Percentiles rank a stretch among this genome's conserved stretches.
phyloP scores from a whole-genome alignment of 1,284 basidiomycete species.

The Pholiota adiposa region DNA sequence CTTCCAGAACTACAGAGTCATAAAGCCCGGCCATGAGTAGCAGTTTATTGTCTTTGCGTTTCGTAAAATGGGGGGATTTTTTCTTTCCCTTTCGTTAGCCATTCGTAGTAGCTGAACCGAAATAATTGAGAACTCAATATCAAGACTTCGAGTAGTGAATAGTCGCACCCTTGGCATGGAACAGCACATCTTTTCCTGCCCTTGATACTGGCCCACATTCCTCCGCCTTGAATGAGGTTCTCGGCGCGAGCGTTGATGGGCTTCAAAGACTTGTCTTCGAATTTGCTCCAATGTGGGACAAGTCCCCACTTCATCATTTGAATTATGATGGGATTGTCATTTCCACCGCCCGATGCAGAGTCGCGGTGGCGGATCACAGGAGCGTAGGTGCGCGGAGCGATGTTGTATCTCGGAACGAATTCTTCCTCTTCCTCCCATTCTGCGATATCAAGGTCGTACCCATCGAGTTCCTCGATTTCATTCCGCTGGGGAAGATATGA shows the following conservation, averaged over 20 bases:
- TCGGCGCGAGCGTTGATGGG: constrained; percentile 93
- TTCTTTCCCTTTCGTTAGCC: constrained; percentile 81
- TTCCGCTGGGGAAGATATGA: constrained; percentile 25
- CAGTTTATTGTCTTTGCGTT: constrained; percentile 63
- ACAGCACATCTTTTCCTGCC: constrained; percentile 82
- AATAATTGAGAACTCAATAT: not conserved
- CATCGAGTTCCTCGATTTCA: constrained; percentile 35
- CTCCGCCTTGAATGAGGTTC: constrained; percentile 72
- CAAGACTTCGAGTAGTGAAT: not conserved
- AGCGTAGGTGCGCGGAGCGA: constrained; percentile 72
- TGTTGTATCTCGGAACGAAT: constrained; percentile 67
- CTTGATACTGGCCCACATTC: constrained; percentile 85
- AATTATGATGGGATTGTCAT: constrained; percentile 41
- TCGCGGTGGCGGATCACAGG: constrained; percentile 62
- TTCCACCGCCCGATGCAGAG: constrained; percentile 11
- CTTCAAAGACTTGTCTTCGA: constrained; percentile 68
- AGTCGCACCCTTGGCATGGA: constrained; percentile 73
- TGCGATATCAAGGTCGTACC: constrained; percentile 44
- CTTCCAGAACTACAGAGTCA: constrained; percentile 72
- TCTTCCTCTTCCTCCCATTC: constrained; percentile 68
- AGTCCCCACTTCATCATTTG: constrained; percentile 93
- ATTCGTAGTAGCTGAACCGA: constrained; percentile 84
- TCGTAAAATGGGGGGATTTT: constrained; percentile 84
- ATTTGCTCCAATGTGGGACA: constrained; percentile 84
- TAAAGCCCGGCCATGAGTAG: constrained; percentile 92